Conservation (phyloP, 495 filamentous ascomycete species). For the Talaromyces thailandensis region DNA sequence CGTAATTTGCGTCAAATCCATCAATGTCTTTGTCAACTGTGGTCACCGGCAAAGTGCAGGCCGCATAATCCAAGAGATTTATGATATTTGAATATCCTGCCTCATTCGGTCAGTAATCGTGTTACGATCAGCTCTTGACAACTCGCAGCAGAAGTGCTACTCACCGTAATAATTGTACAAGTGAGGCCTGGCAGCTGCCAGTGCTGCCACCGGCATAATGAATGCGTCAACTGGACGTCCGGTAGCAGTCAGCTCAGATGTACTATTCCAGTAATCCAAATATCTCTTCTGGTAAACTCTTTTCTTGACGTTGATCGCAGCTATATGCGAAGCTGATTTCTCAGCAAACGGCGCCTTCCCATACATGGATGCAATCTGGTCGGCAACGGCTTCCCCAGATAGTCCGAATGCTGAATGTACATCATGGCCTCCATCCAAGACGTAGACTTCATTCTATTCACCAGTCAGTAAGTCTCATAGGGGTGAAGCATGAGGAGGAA, state of each 20-base stretch:
- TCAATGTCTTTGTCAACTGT: constrained; percentile 46
- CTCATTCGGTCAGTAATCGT: not conserved
- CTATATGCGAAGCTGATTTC: constrained; percentile 37
- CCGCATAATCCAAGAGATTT: constrained; percentile 51
- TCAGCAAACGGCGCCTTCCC: constrained; percentile 11
- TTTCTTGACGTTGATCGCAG: constrained; percentile 46
- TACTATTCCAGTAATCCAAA: constrained; percentile 63
- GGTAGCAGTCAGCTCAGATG: constrained; percentile 40
- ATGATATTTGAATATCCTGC: constrained; percentile 36
- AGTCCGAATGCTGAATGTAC: constrained; percentile 37
- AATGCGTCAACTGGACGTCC: constrained; percentile 49
- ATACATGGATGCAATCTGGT: constrained; percentile 26
- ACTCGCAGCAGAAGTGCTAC: not conserved
- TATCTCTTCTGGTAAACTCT: constrained; percentile 54
- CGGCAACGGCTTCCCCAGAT: constrained; percentile 43
- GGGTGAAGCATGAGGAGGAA: not conserved
- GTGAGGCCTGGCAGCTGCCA: constrained; percentile 39
- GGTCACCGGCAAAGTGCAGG: constrained; percentile 49
- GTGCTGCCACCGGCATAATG: constrained; percentile 35
- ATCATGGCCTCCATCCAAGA: constrained; percentile 35
- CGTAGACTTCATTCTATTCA: not conserved
- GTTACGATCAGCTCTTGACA: not conserved
- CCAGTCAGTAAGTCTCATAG: constrained; percentile 6
- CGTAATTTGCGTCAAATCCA: constrained; percentile 22
- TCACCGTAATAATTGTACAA: constrained; percentile 31